Evolutionary conservation across 2,329 filamentous ascomycete genomes (phyloP), one percentile per base, ranked within the genome.

Genomic region (Epichloe glyceriae): DNA sequence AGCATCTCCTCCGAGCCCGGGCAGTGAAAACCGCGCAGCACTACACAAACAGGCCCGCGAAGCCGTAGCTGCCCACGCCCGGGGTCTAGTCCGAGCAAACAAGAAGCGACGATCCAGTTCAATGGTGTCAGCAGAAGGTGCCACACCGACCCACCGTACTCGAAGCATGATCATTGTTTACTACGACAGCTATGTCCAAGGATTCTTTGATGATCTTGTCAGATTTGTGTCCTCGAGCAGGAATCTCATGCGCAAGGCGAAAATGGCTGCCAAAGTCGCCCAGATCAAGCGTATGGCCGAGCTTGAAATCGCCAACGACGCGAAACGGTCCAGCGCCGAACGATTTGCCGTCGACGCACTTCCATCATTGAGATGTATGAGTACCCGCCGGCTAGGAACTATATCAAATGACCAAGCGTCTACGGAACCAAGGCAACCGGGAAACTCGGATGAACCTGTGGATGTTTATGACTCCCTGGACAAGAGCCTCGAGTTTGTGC

Each of bases 181-280:
- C 67, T 96, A 96, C 63, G 90, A 96, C 63, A 87, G 85, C 57
- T 83, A 88, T 54, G 83, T 94, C 3, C 89, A 96, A 63, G 80
- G 80, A 47, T 81, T 84, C 39, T 88, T 96, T 56, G 89, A 95
- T 59, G 76, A 84, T 50, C 70, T 95, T 47, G 89, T 95, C 51
- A 83, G 88, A 54, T 85, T 86, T 51, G 82, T 96, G 37, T 88
- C 86, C 5, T 79, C 80, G 1, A 86, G 85, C 47, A 76, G 90
- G 52, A 95, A 95, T 66, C 74, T 87, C 56, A 83, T 96, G 65
- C 83, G 90, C 46, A 94, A 91, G 67, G 88, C 85, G 49, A 93
- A 88, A 68, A 88, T 88, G 84, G 85, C 86, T 49, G 82, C 83
- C 50, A 84, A 83, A 61, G 81, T 88, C 52, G 83, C 79, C 2